Conservation (phyloP, 169 alveolate species). For the Toxoplasma gondii region DNA sequence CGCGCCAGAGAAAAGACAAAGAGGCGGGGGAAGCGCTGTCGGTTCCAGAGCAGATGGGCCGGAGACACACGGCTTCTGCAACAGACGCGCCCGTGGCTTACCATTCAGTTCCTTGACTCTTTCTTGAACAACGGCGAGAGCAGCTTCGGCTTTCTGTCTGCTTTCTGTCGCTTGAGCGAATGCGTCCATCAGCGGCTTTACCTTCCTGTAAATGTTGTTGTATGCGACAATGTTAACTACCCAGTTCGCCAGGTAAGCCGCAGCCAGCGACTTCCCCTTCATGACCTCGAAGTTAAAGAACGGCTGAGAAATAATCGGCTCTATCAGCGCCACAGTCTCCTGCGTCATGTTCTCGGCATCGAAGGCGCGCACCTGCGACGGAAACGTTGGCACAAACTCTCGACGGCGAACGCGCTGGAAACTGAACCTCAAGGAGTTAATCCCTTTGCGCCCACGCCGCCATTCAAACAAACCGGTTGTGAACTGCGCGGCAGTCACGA, state of each 20-base stretch:
- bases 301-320: slow-evolving; percentile 90
- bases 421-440: too few relatives aligned
- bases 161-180: slow-evolving; percentile 91
- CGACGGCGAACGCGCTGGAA: background rate
- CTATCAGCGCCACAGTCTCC: slow-evolving; percentile 86
- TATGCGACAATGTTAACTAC: slow-evolving; percentile 92
- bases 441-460: too few relatives aligned
- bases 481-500: too few relatives aligned
- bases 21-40: too few relatives aligned
- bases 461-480: too few relatives aligned
- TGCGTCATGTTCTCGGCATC: slow-evolving; percentile 94
- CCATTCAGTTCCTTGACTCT: slow-evolving; percentile 88
- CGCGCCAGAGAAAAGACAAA: too few relatives aligned
- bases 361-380: slow-evolving; percentile 74
- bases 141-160: slow-evolving; percentile 91
- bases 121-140: slow-evolving; percentile 89
- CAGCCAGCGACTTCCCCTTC: slow-evolving; percentile 94
- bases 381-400: too few relatives aligned
- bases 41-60: too few relatives aligned
- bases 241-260: slow-evolving; percentile 95
- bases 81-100: slow-evolving; percentile 65
- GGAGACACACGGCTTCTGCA: too few relatives aligned
- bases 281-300: slow-evolving; percentile 91
- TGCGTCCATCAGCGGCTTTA: slow-evolving; percentile 92
- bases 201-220: slow-evolving; percentile 93